phyloP scores from a whole-genome alignment of 2,329 filamentous ascomycete genomes.

The Xylaria sp. region DNA sequence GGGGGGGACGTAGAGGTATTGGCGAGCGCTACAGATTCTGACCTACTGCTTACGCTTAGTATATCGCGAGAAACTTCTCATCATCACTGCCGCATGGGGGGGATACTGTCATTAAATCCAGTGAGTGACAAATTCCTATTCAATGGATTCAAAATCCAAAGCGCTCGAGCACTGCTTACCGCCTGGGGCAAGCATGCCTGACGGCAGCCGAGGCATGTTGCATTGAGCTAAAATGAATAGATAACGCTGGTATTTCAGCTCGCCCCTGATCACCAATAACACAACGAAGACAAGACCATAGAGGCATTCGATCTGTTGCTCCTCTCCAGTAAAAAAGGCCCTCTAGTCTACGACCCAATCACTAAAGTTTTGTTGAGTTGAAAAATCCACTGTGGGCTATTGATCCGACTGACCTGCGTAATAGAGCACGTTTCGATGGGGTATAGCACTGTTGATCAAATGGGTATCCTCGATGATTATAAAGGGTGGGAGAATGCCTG shows the following conservation, averaged over 20 bases:
- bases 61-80: background rate
- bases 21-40: background rate
- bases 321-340: background rate
- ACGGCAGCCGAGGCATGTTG: background rate
- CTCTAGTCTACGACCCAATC: background rate
- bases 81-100: background rate
- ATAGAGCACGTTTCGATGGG: background rate
- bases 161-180: background rate
- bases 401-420: background rate
- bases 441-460: constrained; percentile 3
- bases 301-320: background rate
- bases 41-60: background rate
- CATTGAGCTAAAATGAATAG: background rate
- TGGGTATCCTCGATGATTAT: background rate
- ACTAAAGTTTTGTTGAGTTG: background rate
- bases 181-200: background rate
- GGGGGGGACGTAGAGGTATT: background rate
- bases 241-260: background rate
- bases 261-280: background rate
- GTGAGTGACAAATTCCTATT: background rate
- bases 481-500: constrained; percentile 1
- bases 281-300: background rate
- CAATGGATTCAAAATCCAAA: background rate
- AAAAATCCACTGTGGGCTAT: background rate
- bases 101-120: background rate